phyloP scores from a whole-genome alignment of 2,329 filamentous ascomycete genomes.

The Aspergillus sp. region DNA sequence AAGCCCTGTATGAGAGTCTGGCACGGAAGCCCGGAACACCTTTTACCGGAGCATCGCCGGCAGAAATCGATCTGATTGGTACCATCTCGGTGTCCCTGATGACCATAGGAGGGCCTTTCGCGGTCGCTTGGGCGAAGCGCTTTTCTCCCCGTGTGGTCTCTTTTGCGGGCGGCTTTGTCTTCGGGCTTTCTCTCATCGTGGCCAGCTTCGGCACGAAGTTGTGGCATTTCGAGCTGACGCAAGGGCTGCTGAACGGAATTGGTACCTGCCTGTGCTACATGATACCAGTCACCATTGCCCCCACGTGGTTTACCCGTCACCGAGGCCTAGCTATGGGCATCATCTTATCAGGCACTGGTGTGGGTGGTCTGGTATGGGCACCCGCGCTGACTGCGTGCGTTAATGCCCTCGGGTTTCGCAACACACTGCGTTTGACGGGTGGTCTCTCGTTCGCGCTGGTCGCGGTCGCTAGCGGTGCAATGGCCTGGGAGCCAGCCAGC shows the following conservation, averaged over 20 bases:
- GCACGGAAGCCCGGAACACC: slow-evolving; percentile 30
- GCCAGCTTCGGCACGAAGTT: slow-evolving; percentile 36
- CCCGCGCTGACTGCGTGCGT: slow-evolving; percentile 35
- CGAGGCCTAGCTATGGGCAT: slow-evolving; percentile 44
- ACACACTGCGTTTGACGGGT: slow-evolving; percentile 39
- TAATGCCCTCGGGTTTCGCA: slow-evolving; percentile 38
- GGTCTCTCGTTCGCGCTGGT: slow-evolving; percentile 34
- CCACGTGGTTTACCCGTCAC: slow-evolving; percentile 40
- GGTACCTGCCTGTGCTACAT: slow-evolving; percentile 42
- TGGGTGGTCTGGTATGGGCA: slow-evolving; percentile 43
- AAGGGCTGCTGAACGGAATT: slow-evolving; percentile 42
- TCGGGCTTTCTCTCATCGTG: slow-evolving; percentile 24
- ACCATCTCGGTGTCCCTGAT: slow-evolving; percentile 40
- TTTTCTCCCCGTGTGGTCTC: slow-evolving; percentile 35
- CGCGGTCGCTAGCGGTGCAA: slow-evolving; percentile 23
- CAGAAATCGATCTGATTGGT: slow-evolving; percentile 43
- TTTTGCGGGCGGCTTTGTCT: slow-evolving; percentile 27
- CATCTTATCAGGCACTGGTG: slow-evolving; percentile 40
- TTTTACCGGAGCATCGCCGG: slow-evolving; percentile 39
- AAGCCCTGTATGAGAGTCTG: slow-evolving; percentile 42
- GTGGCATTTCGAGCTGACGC: slow-evolving; percentile 37
- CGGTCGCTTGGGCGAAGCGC: slow-evolving; percentile 37
- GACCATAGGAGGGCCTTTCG: slow-evolving; percentile 39
- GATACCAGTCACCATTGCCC: slow-evolving; percentile 40
- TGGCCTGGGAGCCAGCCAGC: slow-evolving; percentile 30